Evolutionary conservation across 768 basidiomycete species (phyloP), one percentile per base, ranked within the genome.

Genomic region (Cystoderma amianthinum): DNA sequence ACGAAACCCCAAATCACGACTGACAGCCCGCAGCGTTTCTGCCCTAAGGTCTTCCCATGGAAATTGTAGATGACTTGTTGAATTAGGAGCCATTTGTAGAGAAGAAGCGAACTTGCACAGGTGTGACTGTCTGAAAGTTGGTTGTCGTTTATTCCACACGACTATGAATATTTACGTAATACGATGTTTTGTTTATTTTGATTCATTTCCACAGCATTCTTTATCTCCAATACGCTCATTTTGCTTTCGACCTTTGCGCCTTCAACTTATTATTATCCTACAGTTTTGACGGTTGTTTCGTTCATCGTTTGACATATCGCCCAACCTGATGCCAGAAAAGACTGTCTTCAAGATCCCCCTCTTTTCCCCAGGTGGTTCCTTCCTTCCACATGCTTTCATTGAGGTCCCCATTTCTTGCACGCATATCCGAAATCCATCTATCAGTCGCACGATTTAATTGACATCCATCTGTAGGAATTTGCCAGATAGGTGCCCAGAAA

Each of bases 401-500:
- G 3, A 43, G 54, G 4, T 48, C 49, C 1, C 42, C 59, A 9
- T 41, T 50, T 2, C 48, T 53, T n/a, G 52, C 46, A 24, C 52
- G 47, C 44, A 71, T 42, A 15, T 58, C 52, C 25, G 67, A 58
- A 9, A 80, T 49, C 64, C 69, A 76, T 0, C 70, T 10, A 53
- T 75, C 68, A 2, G 74, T 71, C 9, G 77, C 75, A 5, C 78
- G 64, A 47, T 84, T 80, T 32, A 86, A 49, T 44, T 62, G 62
- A 50, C 85, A 87, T 11, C 85, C 84, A 48, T 78, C 82, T 41
- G 82, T 77, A 1, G 62, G 58, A 1, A 67, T 30, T 4, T 54
- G 52, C 86, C 86, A 89, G 3, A 86, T 4, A 0, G 85, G 85
- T 2, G 80, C 69, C 85, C 84, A 87, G 37, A 84, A 68, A 0